phyloP scores from a whole-genome alignment of 257 asterid species.

The Plantago major region DNA sequence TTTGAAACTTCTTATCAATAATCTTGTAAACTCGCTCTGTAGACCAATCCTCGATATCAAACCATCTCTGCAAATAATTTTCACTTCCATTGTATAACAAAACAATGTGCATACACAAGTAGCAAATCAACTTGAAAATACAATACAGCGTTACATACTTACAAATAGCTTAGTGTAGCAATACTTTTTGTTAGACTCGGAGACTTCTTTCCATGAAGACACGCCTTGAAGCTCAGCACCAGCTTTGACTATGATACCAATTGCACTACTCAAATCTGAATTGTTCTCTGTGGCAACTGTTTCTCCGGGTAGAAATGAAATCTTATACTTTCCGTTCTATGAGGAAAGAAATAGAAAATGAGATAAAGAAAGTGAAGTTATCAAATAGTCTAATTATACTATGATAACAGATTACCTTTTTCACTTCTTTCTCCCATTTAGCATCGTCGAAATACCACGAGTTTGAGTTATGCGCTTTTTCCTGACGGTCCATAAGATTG shows the following conservation, averaged over 20 bases:
- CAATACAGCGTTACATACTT: background rate
- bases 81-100: background rate
- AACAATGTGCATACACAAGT: background rate
- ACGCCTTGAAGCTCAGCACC: constrained; percentile 12
- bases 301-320: constrained; percentile 8
- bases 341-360: background rate
- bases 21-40: constrained; percentile 1
- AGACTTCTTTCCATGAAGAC: constrained; percentile 5
- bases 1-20: constrained; percentile 5
- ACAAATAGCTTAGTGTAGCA: constrained; percentile 6
- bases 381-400: background rate
- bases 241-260: constrained; percentile 6
- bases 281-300: constrained; percentile 1
- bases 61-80: constrained; percentile 10
- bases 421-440: constrained; percentile 1
- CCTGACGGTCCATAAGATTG: background rate
- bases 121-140: background rate
- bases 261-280: background rate
- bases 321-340: constrained; percentile 11
- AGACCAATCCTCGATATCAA: constrained; percentile 10
- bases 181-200: constrained; percentile 2
- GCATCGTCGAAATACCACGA: constrained; percentile 8
- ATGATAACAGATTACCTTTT: background rate
- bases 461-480: background rate
- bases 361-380: background rate